Evolutionary conservation across 2,329 filamentous ascomycete species (phyloP), one percentile per base, ranked within the genome.

Genomic region (Alternaria brassicae): DNA sequence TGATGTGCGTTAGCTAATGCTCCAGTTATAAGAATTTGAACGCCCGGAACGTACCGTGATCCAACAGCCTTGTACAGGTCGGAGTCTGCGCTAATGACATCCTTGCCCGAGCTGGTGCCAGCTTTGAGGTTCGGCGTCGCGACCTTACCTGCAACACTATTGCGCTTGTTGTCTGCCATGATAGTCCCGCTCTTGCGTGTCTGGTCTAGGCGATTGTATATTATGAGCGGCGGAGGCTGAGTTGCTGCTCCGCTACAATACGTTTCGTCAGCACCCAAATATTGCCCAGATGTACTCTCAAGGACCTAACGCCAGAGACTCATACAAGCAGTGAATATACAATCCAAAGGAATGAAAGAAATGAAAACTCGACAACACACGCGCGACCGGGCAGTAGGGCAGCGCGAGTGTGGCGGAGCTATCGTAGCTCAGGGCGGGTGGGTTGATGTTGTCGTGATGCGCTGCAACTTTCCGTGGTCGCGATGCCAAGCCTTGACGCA

Each of bases 91-190:
- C 83, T 79, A 65, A 82, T 80, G 70, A 81, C 80, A 58, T 79
- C 78, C 61, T 80, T 77, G 61, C 70, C 72, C 57, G 77, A 71
- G 59, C 72, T 78, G 58, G 76, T 67, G 58, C 73, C 78, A 53
- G 78, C 72, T 74, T 84, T 84, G 50, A 72, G 54, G 61, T 69
- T 69, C 21, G 83, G 82, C 36, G 82, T 82, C 52, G 82, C 83
- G 60, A 83, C 79, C 79, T 85, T 88, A 39, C 80, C 82, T 65
- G 81, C 81, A 59, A 81, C 75, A 72, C 80, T 83, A 72, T 85
- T 84, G 68, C 85, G 83, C 80, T 88, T 88, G 62, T 75, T 82
- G 70, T 88, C 85, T 45, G 85, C 82, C 85, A 86, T 87, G 59
- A 51, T 19, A 81, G 66, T 83, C 82, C 78, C 85, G 30, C 86